Percentiles rank a stretch among this genome's conserved stretches.
Evolutionary conservation across 345 rosid genomes (phyloP).

Genomic region (Excoecaria agallocha): DNA sequence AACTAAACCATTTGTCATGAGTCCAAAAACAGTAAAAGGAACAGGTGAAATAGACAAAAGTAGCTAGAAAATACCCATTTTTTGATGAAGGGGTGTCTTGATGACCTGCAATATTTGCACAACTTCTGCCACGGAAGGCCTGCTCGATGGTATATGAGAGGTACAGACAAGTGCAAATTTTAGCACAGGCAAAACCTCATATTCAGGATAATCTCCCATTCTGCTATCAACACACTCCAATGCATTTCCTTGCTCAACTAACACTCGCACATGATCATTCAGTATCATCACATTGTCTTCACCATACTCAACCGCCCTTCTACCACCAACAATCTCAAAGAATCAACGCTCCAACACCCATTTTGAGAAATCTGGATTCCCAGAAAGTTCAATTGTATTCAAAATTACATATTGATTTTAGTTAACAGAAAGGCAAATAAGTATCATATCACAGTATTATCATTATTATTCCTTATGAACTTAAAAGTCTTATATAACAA

Average conservation of each 20-base stretch:
- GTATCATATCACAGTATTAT: too few species aligned
- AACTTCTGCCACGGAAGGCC: conserved; percentile 95
- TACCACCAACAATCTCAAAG: conserved; percentile 76
- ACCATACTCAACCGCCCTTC: conserved; percentile 83
- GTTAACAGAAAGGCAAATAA: too few species aligned
- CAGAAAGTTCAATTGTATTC: conserved; percentile 61
- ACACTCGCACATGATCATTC: conserved; percentile 66
- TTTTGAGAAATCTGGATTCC: conserved; percentile 48
- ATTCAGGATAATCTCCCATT: conserved; percentile 70
- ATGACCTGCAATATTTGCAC: conserved; percentile 86
- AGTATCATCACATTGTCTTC: conserved; percentile 81
- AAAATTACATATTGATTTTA: conserved; percentile 9
- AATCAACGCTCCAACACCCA: conserved; percentile 62
- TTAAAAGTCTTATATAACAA: too few species aligned
- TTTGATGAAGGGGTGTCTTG: conserved; percentile 54
- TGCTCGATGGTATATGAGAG: conserved; percentile 82
- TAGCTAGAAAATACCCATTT: conserved; percentile 47
- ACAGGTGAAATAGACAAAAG: too few species aligned
- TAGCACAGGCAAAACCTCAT: conserved; percentile 79
- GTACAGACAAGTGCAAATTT: conserved; percentile 88
- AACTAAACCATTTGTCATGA: too few species aligned
- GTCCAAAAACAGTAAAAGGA: too few species aligned
- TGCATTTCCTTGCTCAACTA: conserved; percentile 72
- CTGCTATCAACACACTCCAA: conserved; percentile 67
- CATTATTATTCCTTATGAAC: too few species aligned